These are phyloP conservation scores for Beauveria asiatica DNA, from an alignment of 2,329 filamentous ascomycete genomes.

Conservation along the genomic window DNA sequence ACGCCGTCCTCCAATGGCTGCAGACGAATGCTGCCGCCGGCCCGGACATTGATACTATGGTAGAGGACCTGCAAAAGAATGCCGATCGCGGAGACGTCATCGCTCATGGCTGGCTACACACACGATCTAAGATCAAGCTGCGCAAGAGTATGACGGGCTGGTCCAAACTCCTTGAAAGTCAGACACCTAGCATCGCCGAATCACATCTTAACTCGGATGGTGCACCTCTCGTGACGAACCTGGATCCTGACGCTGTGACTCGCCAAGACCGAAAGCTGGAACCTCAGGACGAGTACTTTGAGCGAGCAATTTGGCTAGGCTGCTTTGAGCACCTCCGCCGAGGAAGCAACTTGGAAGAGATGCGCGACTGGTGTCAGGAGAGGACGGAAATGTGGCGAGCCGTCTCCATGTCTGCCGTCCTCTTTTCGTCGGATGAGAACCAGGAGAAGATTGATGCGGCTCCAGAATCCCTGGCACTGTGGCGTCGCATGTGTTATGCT, in stretches of 20 bases:
- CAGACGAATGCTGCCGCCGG: conserved; percentile 65
- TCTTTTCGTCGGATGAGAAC: conserved; percentile 43
- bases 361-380: conserved; percentile 79
- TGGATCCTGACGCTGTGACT: conserved; percentile 84
- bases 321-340: conserved; percentile 88
- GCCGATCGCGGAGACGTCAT: conserved; percentile 75
- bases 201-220: conserved; percentile 51
- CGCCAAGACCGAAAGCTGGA: conserved; percentile 71
- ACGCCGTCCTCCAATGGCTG: conserved; percentile 76
- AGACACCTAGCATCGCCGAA: conserved; percentile 46
- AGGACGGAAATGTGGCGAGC: conserved; percentile 85
- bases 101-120: conserved; percentile 86
- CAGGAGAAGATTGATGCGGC: conserved; percentile 28
- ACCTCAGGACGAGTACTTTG: conserved; percentile 77
- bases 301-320: conserved; percentile 85
- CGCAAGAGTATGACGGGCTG: conserved; percentile 71
- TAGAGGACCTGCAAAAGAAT: conserved; percentile 65
- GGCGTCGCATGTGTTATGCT: conserved; percentile 70
- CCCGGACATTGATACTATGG: conserved; percentile 65
- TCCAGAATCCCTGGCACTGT: conserved; percentile 49
- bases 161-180: conserved; percentile 56
- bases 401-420: conserved; percentile 66
- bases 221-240: conserved; percentile 67
- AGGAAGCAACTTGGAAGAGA: conserved; percentile 64
- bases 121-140: conserved; percentile 80